Base-by-base conservation (phyloP, 768 basidiomycete species). In the Pholiota conissans region DNA sequence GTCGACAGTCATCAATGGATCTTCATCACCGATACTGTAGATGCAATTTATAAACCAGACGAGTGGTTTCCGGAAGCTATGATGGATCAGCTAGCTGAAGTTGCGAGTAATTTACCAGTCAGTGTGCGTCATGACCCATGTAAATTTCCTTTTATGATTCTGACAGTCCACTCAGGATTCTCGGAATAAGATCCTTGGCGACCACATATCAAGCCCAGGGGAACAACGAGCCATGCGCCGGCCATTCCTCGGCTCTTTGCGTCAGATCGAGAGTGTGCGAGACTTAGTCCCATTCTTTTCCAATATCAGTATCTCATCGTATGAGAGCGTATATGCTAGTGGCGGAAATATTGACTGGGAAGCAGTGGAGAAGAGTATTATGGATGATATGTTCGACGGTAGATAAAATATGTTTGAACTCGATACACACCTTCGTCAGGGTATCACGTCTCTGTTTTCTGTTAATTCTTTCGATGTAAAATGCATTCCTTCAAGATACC, bases 21-120 rank as follows among this genome's bases (percentile, higher is more conserved):
- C 66, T 99, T 98, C 71, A 86, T 98, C 40, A 97, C 95, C 2
- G 96, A 99, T 71, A 98, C 96, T 0, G 92, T 95, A 5, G 97
- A 98, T 65, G 95, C 96, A 0, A 83, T 95, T 30, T 95, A 93
- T 72, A 88, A 86, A 16, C 91, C 94, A 0, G 88, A 94, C 56
- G 78, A 86, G 45, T 93, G 89, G 83, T 77, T 78, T 56, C 91
- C 95, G 0, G 89, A 90, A 62, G 90, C 94, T 2, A 86, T 97
- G 78, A 83, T 98, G 72, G 97, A 99, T 67, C 89, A 89, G 55
- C 78, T 98, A 0, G 87, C 93, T 40, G 94, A 95, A 61, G 84
- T 93, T 35, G 81, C 90, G 13, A 82, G 83, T n/a, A 85, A 78
- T 56, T 77, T 92, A 39, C 90, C 90, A 0, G 71, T 76, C 28